A percentile compares a stretch with the other conserved stretches of the same genome.
These are phyloP conservation scores for Fusarium pilosicola DNA, from an alignment of 2,329 filamentous ascomycete genomes.

Conservation along the genomic window DNA sequence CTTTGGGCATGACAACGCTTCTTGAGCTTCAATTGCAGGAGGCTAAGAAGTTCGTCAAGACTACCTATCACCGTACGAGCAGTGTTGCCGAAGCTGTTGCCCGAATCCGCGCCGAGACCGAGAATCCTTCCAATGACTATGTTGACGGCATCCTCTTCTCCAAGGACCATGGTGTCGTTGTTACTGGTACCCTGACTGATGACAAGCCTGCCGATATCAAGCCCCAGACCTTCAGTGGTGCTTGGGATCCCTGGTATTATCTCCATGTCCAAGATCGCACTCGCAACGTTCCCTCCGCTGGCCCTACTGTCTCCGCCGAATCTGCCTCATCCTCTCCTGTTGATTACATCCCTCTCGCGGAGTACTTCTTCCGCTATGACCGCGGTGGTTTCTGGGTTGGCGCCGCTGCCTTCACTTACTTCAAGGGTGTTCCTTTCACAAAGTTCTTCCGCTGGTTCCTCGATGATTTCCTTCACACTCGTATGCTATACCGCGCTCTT, in stretches of 20 bases:
- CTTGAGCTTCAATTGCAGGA: conserved; percentile 69
- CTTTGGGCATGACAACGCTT: conserved; percentile 71
- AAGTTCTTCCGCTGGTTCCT: conserved; percentile 73
- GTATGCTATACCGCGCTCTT: conserved; percentile 78
- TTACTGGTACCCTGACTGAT: conserved; percentile 67
- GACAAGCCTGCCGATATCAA: conserved; percentile 47
- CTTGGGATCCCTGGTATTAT: conserved; percentile 81
- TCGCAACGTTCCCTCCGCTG: conserved; percentile 34
- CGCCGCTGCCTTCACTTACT: conserved; percentile 72
- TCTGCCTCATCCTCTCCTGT: conserved; percentile 39
- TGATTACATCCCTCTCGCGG: conserved; percentile 73
- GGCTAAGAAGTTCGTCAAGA: conserved; percentile 65
- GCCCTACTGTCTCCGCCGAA: conserved; percentile 22
- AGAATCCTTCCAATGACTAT: conserved; percentile 63
- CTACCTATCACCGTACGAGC: conserved; percentile 63
- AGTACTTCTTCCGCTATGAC: conserved; percentile 82
- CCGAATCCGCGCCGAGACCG: conserved; percentile 57
- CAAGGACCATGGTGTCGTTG: conserved; percentile 64
- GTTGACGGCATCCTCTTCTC: conserved; percentile 76
- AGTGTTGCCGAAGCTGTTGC: conserved; percentile 51
- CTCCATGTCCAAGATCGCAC: conserved; percentile 67
- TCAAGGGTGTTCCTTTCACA: conserved; percentile 71
- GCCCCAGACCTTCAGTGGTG: conserved; percentile 63
- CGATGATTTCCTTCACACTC: conserved; percentile 78
- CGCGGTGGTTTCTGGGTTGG: conserved; percentile 81